phyloP scores from a whole-genome alignment of 768 basidiomycete genomes.

The Paxillus ammoniavirescens region DNA sequence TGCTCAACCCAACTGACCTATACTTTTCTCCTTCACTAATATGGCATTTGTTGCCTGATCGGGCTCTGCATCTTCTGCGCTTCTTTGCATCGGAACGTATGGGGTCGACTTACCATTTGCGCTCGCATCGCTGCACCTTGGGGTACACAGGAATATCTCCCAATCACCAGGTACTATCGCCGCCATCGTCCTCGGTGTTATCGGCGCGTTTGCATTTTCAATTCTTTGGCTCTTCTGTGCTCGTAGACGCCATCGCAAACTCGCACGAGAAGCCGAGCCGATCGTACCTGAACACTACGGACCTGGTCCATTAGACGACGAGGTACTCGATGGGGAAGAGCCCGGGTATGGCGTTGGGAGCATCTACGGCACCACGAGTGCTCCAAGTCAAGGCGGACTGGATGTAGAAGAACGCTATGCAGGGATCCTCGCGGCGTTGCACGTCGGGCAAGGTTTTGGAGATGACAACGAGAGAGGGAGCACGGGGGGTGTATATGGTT shows the following conservation, averaged over 20 bases:
- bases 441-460: constrained; percentile 10
- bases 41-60: constrained; percentile 4
- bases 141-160: constrained; percentile 1
- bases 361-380: background rate
- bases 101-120: constrained; percentile 1
- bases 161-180: constrained; percentile 24
- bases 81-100: background rate
- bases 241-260: constrained; percentile 26
- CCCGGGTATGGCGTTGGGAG: constrained; percentile 3
- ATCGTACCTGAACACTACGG: constrained; percentile 7
- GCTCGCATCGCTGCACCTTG: constrained; percentile 4
- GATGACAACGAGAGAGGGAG: constrained; percentile 22
- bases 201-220: constrained; percentile 25
- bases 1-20: constrained; percentile 14
- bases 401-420: constrained; percentile 28
- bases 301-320: constrained; percentile 21
- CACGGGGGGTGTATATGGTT: constrained; percentile 28
- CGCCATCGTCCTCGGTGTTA: constrained; percentile 24
- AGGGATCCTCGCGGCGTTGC: constrained; percentile 24
- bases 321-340: constrained; percentile 17
- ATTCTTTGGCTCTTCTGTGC: constrained; percentile 33
- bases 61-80: constrained; percentile 1
- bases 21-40: constrained; percentile 12
- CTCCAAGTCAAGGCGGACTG: background rate
- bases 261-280: constrained; percentile 18